Percentiles rank a stretch among this genome's conserved stretches.
phyloP scores from a whole-genome alignment of 371 early-diverging fungal species.

The Mortierella sp. region DNA sequence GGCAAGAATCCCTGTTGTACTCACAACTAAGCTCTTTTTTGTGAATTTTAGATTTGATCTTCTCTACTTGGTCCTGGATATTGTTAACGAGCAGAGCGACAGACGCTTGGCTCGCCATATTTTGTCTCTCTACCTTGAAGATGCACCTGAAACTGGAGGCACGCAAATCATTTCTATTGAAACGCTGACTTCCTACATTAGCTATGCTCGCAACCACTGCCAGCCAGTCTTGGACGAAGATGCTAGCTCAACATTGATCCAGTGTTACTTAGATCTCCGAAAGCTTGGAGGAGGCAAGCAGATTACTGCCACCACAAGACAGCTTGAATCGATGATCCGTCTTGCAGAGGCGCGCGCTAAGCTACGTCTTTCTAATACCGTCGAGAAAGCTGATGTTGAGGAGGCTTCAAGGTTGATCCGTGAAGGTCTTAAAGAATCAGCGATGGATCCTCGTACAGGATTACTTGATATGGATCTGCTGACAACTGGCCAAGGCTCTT shows the following conservation, averaged over 20 bases:
- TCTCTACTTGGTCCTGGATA: slow-evolving; percentile 94
- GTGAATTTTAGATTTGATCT: slow-evolving; percentile 88
- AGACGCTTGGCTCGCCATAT: slow-evolving; percentile 89
- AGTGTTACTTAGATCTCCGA: slow-evolving; percentile 92
- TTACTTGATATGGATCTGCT: slow-evolving; percentile 98
- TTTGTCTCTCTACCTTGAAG: slow-evolving; percentile 87
- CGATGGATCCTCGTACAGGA: slow-evolving; percentile 99
- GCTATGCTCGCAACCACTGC: slow-evolving; percentile 87
- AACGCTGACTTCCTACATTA: slow-evolving; percentile 90
- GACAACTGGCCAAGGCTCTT: slow-evolving; percentile 85
- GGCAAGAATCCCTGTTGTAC: background rate
- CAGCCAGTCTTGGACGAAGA: slow-evolving; percentile 89
- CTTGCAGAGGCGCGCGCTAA: slow-evolving; percentile 99
- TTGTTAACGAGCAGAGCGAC: slow-evolving; percentile 90
- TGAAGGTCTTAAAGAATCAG: slow-evolving; percentile 95
- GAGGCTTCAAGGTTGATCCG: slow-evolving; percentile 92
- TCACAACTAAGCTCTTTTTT: background rate
- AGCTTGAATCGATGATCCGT: slow-evolving; percentile 99
- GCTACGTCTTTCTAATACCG: slow-evolving; percentile 84
- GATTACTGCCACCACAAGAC: slow-evolving; percentile 98
- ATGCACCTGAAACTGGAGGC: slow-evolving; percentile 67
- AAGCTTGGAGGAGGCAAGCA: slow-evolving; percentile 85
- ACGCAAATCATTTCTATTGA: slow-evolving; percentile 79
- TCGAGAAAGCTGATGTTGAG: slow-evolving; percentile 84
- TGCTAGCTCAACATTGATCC: slow-evolving; percentile 81